Conservation (phyloP, 345 rosid species). For the Gossypium longicalyx region DNA sequence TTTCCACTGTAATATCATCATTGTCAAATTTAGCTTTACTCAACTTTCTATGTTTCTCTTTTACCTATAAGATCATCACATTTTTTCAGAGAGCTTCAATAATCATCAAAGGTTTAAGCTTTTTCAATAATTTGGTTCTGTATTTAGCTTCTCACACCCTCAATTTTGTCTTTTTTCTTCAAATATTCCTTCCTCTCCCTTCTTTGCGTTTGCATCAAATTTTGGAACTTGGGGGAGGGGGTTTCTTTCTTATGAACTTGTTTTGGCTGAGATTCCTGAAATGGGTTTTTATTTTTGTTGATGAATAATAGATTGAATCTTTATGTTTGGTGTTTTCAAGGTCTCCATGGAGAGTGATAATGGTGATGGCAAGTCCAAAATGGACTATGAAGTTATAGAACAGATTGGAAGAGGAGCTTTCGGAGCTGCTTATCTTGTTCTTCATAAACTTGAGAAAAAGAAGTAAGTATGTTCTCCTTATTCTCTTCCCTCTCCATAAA, state of each 20-base stretch:
- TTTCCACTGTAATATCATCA: conserved; percentile 17
- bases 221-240: neutral
- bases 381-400: conserved; percentile 74
- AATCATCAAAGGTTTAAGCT: conserved; percentile 8
- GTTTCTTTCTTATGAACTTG: neutral
- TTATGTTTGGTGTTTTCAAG: conserved; percentile 19
- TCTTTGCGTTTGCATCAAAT: neutral
- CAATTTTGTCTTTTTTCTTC: neutral
- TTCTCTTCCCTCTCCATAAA: neutral
- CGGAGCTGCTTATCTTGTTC: conserved; percentile 83
- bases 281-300: conserved; percentile 10
- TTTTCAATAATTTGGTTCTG: conserved; percentile 2
- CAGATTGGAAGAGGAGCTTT: conserved; percentile 85
- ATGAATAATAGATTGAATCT: conserved; percentile 8
- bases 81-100: conserved; percentile 7
- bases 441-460: conserved; percentile 60
- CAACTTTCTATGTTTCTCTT: conserved; percentile 23
- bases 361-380: conserved; percentile 52
- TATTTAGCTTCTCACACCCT: neutral
- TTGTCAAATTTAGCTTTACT: conserved; percentile 34
- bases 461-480: conserved; percentile 38
- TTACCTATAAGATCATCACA: conserved; percentile 11
- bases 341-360: conserved; percentile 46
- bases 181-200: neutral
- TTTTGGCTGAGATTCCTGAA: neutral